Evolutionary conservation across 2,329 filamentous ascomycete genomes (phyloP).

Genomic region (Xenosphaeropsis pyriputrescens): DNA sequence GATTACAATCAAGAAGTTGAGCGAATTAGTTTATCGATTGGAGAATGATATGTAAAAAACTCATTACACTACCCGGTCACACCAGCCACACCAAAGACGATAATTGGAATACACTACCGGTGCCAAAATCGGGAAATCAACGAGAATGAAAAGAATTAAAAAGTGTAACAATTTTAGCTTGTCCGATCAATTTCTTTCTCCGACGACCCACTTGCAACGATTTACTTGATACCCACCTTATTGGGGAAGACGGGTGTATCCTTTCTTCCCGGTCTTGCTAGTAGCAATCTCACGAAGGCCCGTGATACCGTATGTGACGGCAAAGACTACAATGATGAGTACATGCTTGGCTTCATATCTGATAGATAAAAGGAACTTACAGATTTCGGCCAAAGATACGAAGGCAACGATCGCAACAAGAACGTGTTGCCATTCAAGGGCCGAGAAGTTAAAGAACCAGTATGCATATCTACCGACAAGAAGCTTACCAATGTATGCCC

Average conservation of each 20-base stretch:
- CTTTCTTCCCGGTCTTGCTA: conserved; percentile 7
- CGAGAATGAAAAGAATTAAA: too few species aligned
- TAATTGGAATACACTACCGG: too few species aligned
- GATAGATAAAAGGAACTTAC: conserved; percentile 6
- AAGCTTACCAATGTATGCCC: conserved; percentile 15
- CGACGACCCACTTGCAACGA: too few species aligned
- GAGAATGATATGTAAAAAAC: too few species aligned
- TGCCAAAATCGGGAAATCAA: too few species aligned
- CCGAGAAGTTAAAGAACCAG: conserved; percentile 16
- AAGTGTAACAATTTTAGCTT: too few species aligned
- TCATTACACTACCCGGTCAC: too few species aligned
- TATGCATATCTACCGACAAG: conserved; percentile 13
- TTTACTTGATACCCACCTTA: conserved; percentile 1
- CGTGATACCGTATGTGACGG: conserved; percentile 9
- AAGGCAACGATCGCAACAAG: conserved; percentile 8
- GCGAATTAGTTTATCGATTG: too few species aligned
- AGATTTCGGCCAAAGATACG: conserved; percentile 7
- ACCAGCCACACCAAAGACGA: too few species aligned
- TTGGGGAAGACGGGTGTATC: conserved; percentile 10
- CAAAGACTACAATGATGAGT: conserved; percentile 7
- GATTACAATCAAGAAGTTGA: too few species aligned
- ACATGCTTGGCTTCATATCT: neutral
- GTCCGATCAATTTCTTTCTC: too few species aligned
- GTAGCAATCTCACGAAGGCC: conserved; percentile 9
- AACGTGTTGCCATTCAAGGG: conserved; percentile 13